Base-by-base conservation (phyloP, 2,329 filamentous ascomycete genomes). In the Coleophoma eucalyptorum region DNA sequence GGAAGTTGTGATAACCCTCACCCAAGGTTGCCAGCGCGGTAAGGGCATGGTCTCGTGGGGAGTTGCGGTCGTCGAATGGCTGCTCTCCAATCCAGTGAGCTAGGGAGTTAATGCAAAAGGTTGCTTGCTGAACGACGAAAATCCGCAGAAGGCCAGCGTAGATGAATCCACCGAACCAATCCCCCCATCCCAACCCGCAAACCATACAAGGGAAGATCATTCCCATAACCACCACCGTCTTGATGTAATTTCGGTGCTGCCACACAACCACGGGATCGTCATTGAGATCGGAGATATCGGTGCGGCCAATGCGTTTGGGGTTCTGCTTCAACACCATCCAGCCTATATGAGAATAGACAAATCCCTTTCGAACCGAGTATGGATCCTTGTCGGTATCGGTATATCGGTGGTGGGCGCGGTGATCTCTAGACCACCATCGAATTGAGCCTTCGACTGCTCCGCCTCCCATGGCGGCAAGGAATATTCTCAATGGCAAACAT, bases 291-390 rank as follows among this genome's bases (percentile, higher is more conserved):
- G 85, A 84, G 63, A 94, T 92, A 62, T 94, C 90, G 68, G 87
- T 90, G 52, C 88, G 87, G 65, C 90, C 89, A 62, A 89, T 88
- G 55, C 85, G 80, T 78, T 90, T 90, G 57, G 88, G 87, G 75
- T 94, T 91, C 75, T 93, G 89, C 79, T 91, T 91, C 77, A 94
- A 83, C 62, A 94, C 72, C 87, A 94, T 92, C 89, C 89, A 94
- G 60, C 89, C 89, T 50, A 94, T 75, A 72, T 90, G 86, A 48
- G 81, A 89, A 79, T 91, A 92, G 59, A 89, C 72, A 45, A 93
- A 78, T 58, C 89, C 89, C 78, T 93, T 93, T 72, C 87, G 84
- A 60, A 93, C 89, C 13, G 87, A 90, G 77, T 94, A 94, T 37
- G 89, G 89, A 60, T 94, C 90, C 76, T 93, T 92, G 20, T 90